A percentile compares a stretch with the other conserved stretches of the same genome.
These are phyloP conservation scores for Calonectria pteridis DNA, from an alignment of 2,329 filamentous ascomycete species.

Conservation along the genomic window DNA sequence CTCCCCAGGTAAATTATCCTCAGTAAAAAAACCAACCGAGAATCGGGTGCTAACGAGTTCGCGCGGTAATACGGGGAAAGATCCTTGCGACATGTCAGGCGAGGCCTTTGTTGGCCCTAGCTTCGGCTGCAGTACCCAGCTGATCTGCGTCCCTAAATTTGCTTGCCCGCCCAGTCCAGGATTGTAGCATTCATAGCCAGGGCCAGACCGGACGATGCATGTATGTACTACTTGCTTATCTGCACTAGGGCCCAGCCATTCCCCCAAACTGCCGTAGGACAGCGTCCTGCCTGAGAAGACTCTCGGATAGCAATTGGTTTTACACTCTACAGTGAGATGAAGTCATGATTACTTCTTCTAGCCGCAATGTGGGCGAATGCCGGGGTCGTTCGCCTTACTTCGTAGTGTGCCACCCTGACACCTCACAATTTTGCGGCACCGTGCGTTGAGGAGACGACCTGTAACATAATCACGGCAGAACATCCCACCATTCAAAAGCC, in stretches of 20 bases:
- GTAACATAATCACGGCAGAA: not conserved
- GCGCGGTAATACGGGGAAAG: not conserved
- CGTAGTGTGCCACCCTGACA: not conserved
- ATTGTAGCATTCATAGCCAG: not conserved
- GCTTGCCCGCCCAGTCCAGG: not conserved
- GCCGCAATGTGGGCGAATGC: not conserved
- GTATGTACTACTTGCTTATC: not conserved
- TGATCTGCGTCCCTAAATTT: not conserved
- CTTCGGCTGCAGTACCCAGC: not conserved
- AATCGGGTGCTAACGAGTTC: not conserved
- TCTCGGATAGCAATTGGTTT: not conserved
- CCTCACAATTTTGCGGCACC: not conserved
- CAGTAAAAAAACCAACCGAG: not conserved
- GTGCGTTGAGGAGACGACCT: not conserved
- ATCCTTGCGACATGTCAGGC: not conserved
- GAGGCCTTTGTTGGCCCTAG: not conserved
- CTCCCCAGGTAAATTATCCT: not conserved
- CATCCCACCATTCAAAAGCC: not conserved
- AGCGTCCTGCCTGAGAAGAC: too few species aligned
- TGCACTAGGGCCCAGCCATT: not conserved
- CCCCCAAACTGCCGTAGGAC: not conserved
- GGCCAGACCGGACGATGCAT: not conserved
- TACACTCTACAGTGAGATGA: not conserved
- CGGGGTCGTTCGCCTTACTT: not conserved
- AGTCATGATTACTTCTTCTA: not conserved